Evolutionary conservation across 208 protist species (phyloP).

Genomic region (Trypanosoma mega): DNA sequence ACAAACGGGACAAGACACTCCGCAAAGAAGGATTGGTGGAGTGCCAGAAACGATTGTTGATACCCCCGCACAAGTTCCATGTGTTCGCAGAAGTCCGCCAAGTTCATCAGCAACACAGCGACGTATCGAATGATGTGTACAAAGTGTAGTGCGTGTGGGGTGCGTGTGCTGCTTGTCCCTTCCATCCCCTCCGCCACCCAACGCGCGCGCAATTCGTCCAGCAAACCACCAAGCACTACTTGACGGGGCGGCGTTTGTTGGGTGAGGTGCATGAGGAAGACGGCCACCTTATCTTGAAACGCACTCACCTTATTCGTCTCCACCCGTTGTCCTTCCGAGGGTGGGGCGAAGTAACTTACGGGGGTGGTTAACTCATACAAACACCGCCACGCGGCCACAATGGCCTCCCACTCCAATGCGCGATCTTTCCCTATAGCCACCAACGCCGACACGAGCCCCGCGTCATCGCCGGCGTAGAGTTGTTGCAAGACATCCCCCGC

Average conservation of each 20-base stretch:
- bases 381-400: conserved; percentile 69
- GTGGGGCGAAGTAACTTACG: conserved; percentile 65
- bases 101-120: conserved; percentile 63
- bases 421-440: conserved; percentile 45
- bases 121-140: conserved; percentile 62
- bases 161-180: no score
- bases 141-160: conserved; percentile 36
- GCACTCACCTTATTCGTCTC: conserved; percentile 57
- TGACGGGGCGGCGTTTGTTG: no score
- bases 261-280: conserved; percentile 35
- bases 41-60: conserved; percentile 36
- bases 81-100: conserved; percentile 67
- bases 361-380: conserved; percentile 83
- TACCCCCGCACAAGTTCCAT: conserved; percentile 33
- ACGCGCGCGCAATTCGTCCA: conserved; percentile 47
- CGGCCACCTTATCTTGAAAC: conserved; percentile 67
- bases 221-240: no score
- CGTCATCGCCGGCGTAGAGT: conserved; percentile 58
- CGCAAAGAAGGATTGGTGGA: conserved; percentile 53
- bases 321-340: conserved; percentile 26
- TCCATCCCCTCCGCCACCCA: conserved; percentile 41
- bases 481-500: conserved; percentile 73
- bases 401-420: conserved; percentile 70
- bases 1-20: conserved; percentile 61
- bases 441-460: conserved; percentile 44